Conservation (phyloP, 768 basidiomycete species). For the Boletus bicolor region DNA sequence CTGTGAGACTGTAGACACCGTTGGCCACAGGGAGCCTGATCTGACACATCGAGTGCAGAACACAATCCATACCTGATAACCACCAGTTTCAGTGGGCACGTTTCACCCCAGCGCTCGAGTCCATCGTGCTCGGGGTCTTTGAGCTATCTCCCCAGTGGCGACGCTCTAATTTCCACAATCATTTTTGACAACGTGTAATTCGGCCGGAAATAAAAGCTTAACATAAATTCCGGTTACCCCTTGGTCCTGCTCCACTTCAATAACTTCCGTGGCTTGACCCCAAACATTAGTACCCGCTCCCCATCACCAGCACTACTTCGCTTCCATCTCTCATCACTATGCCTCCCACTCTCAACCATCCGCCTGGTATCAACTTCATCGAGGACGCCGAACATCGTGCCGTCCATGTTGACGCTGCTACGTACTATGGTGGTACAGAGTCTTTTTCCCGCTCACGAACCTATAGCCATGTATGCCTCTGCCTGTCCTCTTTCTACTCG, state of each 20-base stretch:
- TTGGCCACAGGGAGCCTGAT: not conserved
- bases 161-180: slow-evolving; percentile 19
- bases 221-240: slow-evolving; percentile 18
- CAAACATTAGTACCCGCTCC: not conserved
- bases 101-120: not conserved
- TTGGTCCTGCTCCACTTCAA: slow-evolving; percentile 12
- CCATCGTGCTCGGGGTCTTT: not conserved
- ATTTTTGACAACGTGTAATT: slow-evolving; percentile 7
- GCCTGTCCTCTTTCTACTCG: slow-evolving; percentile 1
- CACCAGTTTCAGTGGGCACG: not conserved
- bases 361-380: slow-evolving; percentile 60
- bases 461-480: slow-evolving; percentile 71
- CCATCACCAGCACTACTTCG: not conserved
- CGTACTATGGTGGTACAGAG: slow-evolving; percentile 82
- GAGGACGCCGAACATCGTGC: slow-evolving; percentile 52
- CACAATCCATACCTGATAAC: not conserved
- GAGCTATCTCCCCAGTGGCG: not conserved
- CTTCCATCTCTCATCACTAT: slow-evolving; percentile 32
- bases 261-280: not conserved
- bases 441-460: slow-evolving; percentile 80
- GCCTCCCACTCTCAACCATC: slow-evolving; percentile 66
- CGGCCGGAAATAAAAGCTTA: slow-evolving; percentile 10
- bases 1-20: not conserved
- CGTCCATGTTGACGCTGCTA: slow-evolving; percentile 65
- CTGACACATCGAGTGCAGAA: not conserved